Conservation (phyloP, 1,284 basidiomycete genomes). For the Puccinia sorghi region DNA sequence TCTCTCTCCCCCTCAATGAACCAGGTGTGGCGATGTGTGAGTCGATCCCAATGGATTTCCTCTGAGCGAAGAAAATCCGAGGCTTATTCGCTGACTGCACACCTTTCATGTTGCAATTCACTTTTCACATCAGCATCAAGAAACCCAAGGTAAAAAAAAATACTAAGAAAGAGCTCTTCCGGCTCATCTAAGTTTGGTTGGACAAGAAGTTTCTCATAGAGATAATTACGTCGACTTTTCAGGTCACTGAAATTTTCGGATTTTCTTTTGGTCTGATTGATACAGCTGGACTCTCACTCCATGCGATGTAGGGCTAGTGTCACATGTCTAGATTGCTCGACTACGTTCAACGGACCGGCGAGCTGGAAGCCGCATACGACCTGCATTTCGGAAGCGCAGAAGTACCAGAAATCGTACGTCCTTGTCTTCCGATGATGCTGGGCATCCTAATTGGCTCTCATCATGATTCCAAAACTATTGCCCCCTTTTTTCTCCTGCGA, state of each 20-base stretch:
- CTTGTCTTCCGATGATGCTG: neutral
- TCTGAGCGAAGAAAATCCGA: no score
- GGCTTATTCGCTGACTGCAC: no score
- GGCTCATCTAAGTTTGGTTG: neutral
- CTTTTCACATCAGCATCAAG: constrained; percentile 3
- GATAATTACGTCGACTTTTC: no score
- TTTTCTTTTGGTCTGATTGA: neutral
- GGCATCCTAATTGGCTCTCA: neutral
- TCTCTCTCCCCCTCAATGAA: neutral
- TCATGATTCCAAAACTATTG: no score
- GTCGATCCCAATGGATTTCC: no score
- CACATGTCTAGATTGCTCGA: constrained; percentile 58
- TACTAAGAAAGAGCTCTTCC: no score
- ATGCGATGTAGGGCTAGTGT: constrained; percentile 55
- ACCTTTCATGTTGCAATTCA: neutral
- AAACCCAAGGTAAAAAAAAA: constrained; percentile 17
- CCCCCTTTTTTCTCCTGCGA: no score
- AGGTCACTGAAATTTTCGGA: neutral
- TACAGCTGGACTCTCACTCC: constrained; percentile 51
- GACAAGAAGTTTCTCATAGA: no score
- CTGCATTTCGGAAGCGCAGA: constrained; percentile 58
- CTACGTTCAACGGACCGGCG: constrained; percentile 55
- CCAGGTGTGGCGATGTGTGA: constrained; percentile 20
- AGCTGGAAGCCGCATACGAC: constrained; percentile 57
- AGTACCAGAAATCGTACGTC: constrained; percentile 56